Evolutionary conservation across 345 rosid genomes (phyloP).

Genomic region (Turnera subulata): DNA sequence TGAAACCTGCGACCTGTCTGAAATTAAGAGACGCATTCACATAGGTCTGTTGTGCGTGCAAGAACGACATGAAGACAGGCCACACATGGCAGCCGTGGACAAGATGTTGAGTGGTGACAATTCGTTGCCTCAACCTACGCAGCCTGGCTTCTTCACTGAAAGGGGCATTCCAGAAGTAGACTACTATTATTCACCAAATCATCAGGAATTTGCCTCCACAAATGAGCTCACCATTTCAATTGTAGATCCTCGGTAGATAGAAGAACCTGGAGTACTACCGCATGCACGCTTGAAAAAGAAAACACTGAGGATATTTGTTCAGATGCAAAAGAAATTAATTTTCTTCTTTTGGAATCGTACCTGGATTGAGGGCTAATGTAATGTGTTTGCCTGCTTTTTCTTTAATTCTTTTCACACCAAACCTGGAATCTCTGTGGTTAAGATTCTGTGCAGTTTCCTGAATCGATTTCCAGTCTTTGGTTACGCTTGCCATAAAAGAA

Average conservation of each 20-base stretch:
- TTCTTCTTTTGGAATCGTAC: no score
- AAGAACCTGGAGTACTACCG: no score
- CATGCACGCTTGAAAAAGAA: no score
- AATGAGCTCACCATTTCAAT: not conserved
- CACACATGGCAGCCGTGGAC: conserved; percentile 32
- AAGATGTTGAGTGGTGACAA: conserved; percentile 26
- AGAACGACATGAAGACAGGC: conserved; percentile 24
- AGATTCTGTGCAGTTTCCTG: no score
- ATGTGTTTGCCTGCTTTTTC: no score
- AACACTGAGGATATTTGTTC: no score
- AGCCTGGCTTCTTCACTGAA: conserved; percentile 16
- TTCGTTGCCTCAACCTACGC: conserved; percentile 23
- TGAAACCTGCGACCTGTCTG: not conserved
- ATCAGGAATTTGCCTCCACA: not conserved
- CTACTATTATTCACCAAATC: not conserved
- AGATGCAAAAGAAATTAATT: no score
- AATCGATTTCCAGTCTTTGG: no score
- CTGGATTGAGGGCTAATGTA: no score
- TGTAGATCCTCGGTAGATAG: not conserved
- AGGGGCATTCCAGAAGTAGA: not conserved
- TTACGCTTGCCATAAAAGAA: no score
- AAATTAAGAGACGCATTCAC: conserved; percentile 13
- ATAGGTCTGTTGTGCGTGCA: conserved; percentile 33
- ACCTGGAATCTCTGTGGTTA: no score
- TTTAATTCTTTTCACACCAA: no score